These are phyloP conservation scores for Paecilomyces dactylethromorphus DNA, from an alignment of 2,329 filamentous ascomycete species.

Conservation along the genomic window DNA sequence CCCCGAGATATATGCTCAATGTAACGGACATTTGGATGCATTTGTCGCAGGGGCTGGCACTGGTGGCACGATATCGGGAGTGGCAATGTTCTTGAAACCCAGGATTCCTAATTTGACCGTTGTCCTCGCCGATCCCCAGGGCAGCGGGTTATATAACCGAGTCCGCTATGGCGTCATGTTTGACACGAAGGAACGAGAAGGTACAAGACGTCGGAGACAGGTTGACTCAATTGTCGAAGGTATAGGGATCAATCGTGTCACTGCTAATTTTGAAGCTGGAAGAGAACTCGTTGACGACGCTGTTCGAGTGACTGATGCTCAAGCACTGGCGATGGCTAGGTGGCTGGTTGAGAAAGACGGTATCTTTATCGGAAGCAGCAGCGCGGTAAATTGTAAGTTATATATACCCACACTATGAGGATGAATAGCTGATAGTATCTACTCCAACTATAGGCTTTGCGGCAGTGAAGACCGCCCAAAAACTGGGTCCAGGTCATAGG, in stretches of 20 bases:
- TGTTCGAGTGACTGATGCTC: constrained; percentile 76
- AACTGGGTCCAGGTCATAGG: constrained; percentile 41
- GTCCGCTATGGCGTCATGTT: constrained; percentile 96
- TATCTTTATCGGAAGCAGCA: constrained; percentile 89
- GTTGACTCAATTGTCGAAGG: constrained; percentile 96
- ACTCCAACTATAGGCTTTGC: constrained; percentile 34
- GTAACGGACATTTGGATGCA: constrained; percentile 66
- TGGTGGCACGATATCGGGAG: constrained; percentile 85
- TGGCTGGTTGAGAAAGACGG: constrained; percentile 96
- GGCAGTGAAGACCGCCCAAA: constrained; percentile 40
- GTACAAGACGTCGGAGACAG: constrained; percentile 79
- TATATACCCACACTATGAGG: background rate
- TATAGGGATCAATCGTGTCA: constrained; percentile 91
- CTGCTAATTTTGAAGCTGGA: constrained; percentile 83
- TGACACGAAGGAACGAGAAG: constrained; percentile 78
- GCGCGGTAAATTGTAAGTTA: constrained; percentile 79
- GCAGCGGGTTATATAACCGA: constrained; percentile 87
- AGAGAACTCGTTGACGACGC: constrained; percentile 84
- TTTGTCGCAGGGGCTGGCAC: constrained; percentile 94
- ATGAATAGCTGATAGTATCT: constrained; percentile 1
- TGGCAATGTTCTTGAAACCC: constrained; percentile 76
- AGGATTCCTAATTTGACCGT: constrained; percentile 58
- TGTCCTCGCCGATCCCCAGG: constrained; percentile 87
- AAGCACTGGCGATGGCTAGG: constrained; percentile 88
- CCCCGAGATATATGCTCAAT: constrained; percentile 80